A percentile compares a stretch with the other conserved stretches of the same genome.
Evolutionary conservation across 2,329 filamentous ascomycete genomes (phyloP).

Genomic region (Pseudogymnoascus pannorum): DNA sequence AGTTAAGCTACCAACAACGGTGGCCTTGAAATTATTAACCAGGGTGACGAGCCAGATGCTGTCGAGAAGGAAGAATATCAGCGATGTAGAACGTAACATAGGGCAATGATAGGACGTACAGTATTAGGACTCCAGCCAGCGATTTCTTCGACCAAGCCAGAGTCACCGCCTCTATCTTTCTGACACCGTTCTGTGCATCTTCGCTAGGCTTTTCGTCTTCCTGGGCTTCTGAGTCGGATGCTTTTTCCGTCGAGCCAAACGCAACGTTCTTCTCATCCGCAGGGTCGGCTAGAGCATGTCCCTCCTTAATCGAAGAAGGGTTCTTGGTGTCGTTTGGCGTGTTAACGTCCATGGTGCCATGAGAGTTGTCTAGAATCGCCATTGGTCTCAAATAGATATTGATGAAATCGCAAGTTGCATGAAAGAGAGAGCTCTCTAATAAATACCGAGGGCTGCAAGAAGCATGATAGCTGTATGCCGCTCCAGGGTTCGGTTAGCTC

Average conservation of each 20-base stretch:
- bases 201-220: slow-evolving; percentile 18
- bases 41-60: slow-evolving; percentile 41
- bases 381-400: neutral
- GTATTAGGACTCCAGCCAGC: slow-evolving; percentile 38
- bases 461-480: neutral
- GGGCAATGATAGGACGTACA: slow-evolving; percentile 30
- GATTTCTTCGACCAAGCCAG: slow-evolving; percentile 43
- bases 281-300: neutral
- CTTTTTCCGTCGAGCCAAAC: neutral
- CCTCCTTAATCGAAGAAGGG: neutral
- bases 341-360: slow-evolving; percentile 9
- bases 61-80: slow-evolving; percentile 8
- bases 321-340: neutral
- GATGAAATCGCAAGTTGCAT: neutral
- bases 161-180: slow-evolving; percentile 45
- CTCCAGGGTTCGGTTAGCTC: neutral
- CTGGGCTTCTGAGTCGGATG: slow-evolving; percentile 2
- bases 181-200: slow-evolving; percentile 34
- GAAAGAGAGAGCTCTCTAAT: neutral
- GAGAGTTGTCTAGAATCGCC: slow-evolving; percentile 9
- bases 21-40: slow-evolving; percentile 35
- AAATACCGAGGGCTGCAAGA: neutral
- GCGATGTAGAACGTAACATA: neutral
- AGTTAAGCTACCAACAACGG: slow-evolving; percentile 25
- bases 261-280: neutral